Percentiles rank a stretch among this genome's conserved stretches.
These are phyloP conservation scores for Zygosaccharomyces lentus DNA, from an alignment of 805 yeast genomes.

Conservation along the genomic window DNA sequence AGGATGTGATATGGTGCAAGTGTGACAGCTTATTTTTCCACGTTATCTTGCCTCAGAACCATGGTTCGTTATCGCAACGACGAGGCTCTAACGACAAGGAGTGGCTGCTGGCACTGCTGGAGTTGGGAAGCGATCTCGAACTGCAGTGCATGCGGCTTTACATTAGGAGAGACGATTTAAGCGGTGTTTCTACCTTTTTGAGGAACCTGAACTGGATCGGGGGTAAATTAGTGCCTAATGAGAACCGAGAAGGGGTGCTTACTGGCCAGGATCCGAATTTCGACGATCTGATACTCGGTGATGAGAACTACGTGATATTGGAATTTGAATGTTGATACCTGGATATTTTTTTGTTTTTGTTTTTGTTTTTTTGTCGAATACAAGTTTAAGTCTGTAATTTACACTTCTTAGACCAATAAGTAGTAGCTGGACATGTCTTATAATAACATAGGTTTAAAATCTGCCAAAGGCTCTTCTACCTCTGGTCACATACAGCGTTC, in stretches of 20 bases:
- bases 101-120: conserved; percentile 29
- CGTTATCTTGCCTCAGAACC: conserved; percentile 19
- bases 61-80: conserved; percentile 3
- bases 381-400: background rate
- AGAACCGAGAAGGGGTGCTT: conserved; percentile 16
- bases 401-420: background rate
- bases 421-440: conserved; percentile 23
- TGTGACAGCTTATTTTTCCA: conserved; percentile 19
- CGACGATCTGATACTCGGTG: conserved; percentile 21
- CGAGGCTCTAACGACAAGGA: conserved; percentile 20
- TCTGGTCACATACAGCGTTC: conserved; percentile 35
- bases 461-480: conserved; percentile 35
- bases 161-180: conserved; percentile 21
- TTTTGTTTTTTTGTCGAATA: background rate
- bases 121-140: conserved; percentile 21
- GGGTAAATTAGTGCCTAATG: conserved; percentile 30
- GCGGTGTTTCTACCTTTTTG: conserved; percentile 21
- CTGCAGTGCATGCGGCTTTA: conserved; percentile 22
- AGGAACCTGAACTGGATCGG: conserved; percentile 34
- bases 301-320: conserved; percentile 28
- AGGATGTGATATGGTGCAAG: conserved; percentile 27
- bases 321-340: conserved; percentile 30
- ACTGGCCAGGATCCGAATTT: background rate
- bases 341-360: background rate
- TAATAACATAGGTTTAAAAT: conserved; percentile 31